A percentile compares a stretch with the other conserved stretches of the same genome.
Conservation (phyloP, 2,329 filamentous ascomycete genomes). For the Alternaria dauci region DNA sequence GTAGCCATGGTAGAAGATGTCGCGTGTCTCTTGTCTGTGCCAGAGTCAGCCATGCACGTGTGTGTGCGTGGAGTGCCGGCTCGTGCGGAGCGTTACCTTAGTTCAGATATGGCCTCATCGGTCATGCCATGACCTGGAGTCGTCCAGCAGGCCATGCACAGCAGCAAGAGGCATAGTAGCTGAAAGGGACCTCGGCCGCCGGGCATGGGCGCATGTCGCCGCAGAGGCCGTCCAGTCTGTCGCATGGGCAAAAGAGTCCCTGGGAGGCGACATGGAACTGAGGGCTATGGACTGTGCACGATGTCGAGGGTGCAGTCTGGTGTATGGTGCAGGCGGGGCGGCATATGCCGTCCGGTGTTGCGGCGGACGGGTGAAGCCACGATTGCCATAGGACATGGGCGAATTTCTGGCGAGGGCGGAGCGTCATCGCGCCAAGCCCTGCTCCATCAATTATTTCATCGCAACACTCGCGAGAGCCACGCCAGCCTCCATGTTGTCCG, state of each 20-base stretch:
- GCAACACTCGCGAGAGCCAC: conserved; percentile 15
- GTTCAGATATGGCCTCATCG: conserved; percentile 50
- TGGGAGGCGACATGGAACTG: conserved; percentile 46
- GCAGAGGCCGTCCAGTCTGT: conserved; percentile 43
- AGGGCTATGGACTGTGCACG: conserved; percentile 5
- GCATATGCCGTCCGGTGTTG: conserved; percentile 7
- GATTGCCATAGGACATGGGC: conserved; percentile 19
- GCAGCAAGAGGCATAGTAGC: conserved; percentile 44
- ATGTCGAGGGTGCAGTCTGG: background rate
- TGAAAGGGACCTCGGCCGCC: conserved; percentile 28
- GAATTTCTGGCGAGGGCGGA: conserved; percentile 15
- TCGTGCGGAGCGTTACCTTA: conserved; percentile 42
- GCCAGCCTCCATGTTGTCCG: background rate
- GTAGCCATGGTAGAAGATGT: conserved; percentile 97
- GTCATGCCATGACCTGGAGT: conserved; percentile 55
- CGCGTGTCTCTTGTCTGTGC: conserved; percentile 58
- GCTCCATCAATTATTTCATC: conserved; percentile 35
- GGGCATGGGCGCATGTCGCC: conserved; percentile 35
- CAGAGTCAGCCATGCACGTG: conserved; percentile 15
- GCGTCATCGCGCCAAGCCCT: conserved; percentile 25
- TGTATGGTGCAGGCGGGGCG: conserved; percentile 7
- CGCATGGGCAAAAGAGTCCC: conserved; percentile 48
- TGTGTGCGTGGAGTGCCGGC: background rate
- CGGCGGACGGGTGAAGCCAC: conserved; percentile 18
- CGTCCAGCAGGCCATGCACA: conserved; percentile 43